Evolutionary conservation across 139 green algal species (phyloP).

Genomic region (Haematococcus lacustris): DNA sequence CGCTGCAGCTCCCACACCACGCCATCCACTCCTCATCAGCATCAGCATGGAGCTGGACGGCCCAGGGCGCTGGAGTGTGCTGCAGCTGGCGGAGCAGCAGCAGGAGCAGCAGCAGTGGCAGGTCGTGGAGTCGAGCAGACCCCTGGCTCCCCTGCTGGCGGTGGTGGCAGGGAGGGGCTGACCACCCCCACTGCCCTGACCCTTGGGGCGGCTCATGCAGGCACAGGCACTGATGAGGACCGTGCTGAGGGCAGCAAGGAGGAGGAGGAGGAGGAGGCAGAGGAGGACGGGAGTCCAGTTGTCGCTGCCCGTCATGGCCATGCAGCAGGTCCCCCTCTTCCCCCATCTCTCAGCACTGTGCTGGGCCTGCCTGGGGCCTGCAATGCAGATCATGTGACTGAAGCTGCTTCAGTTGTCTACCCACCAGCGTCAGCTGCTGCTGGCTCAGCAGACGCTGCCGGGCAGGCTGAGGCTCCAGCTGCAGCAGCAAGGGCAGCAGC

Average conservation of each 20-base stretch:
- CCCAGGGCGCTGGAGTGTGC: not conserved
- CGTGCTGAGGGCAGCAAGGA: not conserved
- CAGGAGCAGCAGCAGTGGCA: not conserved
- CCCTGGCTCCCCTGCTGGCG: not conserved
- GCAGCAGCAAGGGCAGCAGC: not conserved
- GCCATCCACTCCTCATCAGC: too few relatives aligned
- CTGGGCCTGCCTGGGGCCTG: not conserved
- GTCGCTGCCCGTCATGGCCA: not conserved
- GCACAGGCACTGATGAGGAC: not conserved
- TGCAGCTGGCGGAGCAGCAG: not conserved
- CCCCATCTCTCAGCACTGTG: not conserved
- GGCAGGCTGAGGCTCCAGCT: not conserved
- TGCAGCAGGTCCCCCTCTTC: not conserved
- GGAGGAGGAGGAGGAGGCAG: not conserved
- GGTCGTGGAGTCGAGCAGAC: not conserved
- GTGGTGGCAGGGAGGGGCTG: not conserved
- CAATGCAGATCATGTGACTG: not conserved
- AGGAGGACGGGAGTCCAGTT: not conserved
- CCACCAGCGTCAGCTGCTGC: not conserved
- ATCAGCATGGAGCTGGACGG: not conserved
- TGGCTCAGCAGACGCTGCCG: not conserved
- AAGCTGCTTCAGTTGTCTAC: not conserved
- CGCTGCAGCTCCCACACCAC: too few relatives aligned
- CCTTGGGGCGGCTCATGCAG: too few relatives aligned
- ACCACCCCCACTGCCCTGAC: too few relatives aligned